Percentiles rank a stretch among this genome's conserved stretches.
Conservation (phyloP, 805 yeast genomes). For the Saccharomyces cerevisiae region DNA sequence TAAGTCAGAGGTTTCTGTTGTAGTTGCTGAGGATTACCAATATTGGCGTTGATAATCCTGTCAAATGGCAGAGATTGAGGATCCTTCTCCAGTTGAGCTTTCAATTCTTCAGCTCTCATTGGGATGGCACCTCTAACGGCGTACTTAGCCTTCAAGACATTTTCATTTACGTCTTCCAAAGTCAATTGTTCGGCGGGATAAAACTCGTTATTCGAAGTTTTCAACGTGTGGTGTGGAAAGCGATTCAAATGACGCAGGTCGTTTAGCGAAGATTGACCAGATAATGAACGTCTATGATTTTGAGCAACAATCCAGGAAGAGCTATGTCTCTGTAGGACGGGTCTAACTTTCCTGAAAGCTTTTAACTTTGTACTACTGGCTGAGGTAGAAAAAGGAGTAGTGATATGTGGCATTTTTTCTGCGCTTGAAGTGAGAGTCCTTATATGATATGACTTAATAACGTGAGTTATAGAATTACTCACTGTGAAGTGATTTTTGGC, state of each 20-base stretch:
- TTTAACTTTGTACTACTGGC: not conserved
- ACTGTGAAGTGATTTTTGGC: not conserved
- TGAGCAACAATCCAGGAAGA: not conserved
- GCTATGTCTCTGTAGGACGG: not conserved
- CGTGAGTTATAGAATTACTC: not conserved
- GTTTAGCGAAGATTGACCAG: not conserved
- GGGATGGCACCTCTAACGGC: conserved; percentile 96
- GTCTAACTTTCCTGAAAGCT: not conserved
- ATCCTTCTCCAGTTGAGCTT: conserved; percentile 43
- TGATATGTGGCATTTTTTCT: not conserved
- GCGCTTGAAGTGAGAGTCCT: not conserved
- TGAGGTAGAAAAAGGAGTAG: not conserved
- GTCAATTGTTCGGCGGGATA: conserved; percentile 32
- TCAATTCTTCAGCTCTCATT: conserved; percentile 81
- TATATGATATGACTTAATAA: not conserved
- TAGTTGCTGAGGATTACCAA: conserved; percentile 96
- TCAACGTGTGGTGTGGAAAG: not conserved
- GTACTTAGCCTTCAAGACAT: conserved; percentile 78
- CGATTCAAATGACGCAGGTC: not conserved
- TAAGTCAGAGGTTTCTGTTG: conserved; percentile 93
- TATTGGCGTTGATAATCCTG: conserved; percentile 78
- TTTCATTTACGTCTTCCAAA: conserved; percentile 54
- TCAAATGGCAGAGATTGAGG: conserved; percentile 67
- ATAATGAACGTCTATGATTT: not conserved
- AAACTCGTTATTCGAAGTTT: conserved; percentile 9